Base-by-base conservation (phyloP, 1,284 basidiomycete species). In the Ustilago trichophora region DNA sequence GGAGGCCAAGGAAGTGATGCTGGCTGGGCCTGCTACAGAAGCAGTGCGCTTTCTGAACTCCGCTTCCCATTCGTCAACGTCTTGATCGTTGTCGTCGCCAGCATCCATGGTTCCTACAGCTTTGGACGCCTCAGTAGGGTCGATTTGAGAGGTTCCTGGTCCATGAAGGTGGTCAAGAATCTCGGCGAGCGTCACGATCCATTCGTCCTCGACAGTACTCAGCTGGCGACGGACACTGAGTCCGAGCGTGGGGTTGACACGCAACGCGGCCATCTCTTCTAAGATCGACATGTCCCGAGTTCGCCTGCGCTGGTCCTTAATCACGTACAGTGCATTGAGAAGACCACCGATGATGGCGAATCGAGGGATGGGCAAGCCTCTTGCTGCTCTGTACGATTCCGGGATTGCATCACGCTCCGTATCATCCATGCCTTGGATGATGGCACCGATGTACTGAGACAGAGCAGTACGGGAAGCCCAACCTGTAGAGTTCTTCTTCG, bases 291-390 rank as follows among this genome's bases (percentile, higher is more conserved):
- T 69, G 35, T 64, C 54, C 3, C 60, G 34, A 6, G 48, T 44
- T 26, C 60, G 54, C 22, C 29, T 56, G 21, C 68, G 46, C 45
- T 74, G 72, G 10, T 63, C 72, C n/a, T 71, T 68, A 21, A 70
- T 66, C 3, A 63, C 22, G 36, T 73, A 62, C 9, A 80, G 52
- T 4, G 76, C 76, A 12, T 65, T 69, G 10, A 80, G 57, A 0
- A 80, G 59, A 5, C 78, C 78, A 1, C 73, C 69, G 31, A 74
- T 56, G 15, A 80, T 49, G n/a, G 77, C 63, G 13, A 80, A 70
- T 21, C 65, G 55, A 10, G 78, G 62, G 10, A 80, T 51, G 15
- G 65, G 72, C 15, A 65, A 19, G 2, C 71, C 63, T 15, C 48
- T 36, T 3, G 66, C 51, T 16, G 66, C 48, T 53, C 41, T 34